A percentile compares a stretch with the other conserved stretches of the same genome.
These are phyloP conservation scores for Prunus dulcis DNA, from an alignment of 306 rosid species.

Conservation along the genomic window DNA sequence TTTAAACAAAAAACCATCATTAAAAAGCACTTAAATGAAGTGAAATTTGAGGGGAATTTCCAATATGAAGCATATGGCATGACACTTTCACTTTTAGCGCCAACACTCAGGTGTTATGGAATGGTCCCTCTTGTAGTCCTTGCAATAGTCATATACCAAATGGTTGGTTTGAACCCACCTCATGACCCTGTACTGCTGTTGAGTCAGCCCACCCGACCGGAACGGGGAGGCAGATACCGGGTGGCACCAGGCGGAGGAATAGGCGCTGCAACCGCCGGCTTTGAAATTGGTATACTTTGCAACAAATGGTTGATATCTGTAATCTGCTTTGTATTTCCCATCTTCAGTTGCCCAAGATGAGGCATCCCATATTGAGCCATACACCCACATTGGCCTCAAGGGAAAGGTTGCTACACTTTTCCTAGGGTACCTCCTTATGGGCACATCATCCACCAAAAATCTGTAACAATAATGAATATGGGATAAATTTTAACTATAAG, in stretches of 20 bases:
- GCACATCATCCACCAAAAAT: slow-evolving; percentile 95
- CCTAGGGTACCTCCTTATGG: slow-evolving; percentile 83
- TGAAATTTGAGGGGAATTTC: neutral
- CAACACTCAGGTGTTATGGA: slow-evolving; percentile 87
- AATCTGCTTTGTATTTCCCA: slow-evolving; percentile 95
- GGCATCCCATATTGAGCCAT: slow-evolving; percentile 99
- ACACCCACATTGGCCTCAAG: slow-evolving; percentile 89
- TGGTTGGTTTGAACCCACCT: slow-evolving; percentile 80
- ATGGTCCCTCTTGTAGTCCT: slow-evolving; percentile 70
- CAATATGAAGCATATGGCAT: too few species aligned
- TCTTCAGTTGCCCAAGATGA: slow-evolving; percentile 99
- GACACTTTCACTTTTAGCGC: slow-evolving; percentile 18
- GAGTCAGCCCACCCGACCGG: slow-evolving; percentile 73
- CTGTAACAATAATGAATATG: slow-evolving; percentile 28
- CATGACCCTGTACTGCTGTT: slow-evolving; percentile 58
- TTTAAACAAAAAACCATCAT: neutral
- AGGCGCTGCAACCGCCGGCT: slow-evolving; percentile 85
- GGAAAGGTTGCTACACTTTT: slow-evolving; percentile 76
- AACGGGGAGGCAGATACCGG: slow-evolving; percentile 73
- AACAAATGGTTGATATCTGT: slow-evolving; percentile 84
- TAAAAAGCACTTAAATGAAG: slow-evolving; percentile 22
- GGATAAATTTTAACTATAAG: neutral
- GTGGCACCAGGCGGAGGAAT: slow-evolving; percentile 59
- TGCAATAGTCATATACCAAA: slow-evolving; percentile 82
- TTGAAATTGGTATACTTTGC: slow-evolving; percentile 72